Percentiles rank a stretch among this genome's conserved stretches.
Conservation (phyloP, 2,329 filamentous ascomycete genomes). For the Neophaeococcomyces mojaviensis region DNA sequence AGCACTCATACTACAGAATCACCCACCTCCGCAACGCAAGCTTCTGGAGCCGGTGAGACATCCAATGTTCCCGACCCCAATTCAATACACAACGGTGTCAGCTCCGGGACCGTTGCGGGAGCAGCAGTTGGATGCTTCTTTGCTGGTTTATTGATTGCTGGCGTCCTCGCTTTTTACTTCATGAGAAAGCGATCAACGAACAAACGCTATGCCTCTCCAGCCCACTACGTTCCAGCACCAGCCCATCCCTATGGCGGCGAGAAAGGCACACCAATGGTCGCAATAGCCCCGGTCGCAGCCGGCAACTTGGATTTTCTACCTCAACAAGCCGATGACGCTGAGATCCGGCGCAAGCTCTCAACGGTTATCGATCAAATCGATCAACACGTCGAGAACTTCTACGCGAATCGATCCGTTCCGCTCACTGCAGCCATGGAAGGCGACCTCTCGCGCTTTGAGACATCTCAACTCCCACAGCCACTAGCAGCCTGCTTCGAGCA, state of each 20-base stretch:
- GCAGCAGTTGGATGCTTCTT: constrained; percentile 24
- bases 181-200: constrained; percentile 14
- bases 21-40: neutral
- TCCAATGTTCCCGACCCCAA: neutral
- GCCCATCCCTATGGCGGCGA: neutral
- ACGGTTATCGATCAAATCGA: constrained; percentile 29
- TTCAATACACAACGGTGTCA: neutral
- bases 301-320: constrained; percentile 19
- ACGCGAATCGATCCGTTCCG: constrained; percentile 12
- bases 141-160: constrained; percentile 20
- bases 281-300: neutral
- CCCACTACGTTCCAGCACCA: neutral
- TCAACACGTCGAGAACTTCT: constrained; percentile 33
- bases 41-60: neutral
- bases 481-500: constrained; percentile 16
- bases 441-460: constrained; percentile 18
- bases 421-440: constrained; percentile 3
- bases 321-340: constrained; percentile 27
- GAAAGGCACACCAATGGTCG: neutral
- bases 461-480: constrained; percentile 16
- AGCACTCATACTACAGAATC: neutral
- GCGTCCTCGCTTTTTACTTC: constrained; percentile 20
- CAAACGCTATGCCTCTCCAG: neutral
- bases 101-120: constrained; percentile 22
- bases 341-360: constrained; percentile 22